Evolutionary conservation across 1,284 basidiomycete species (phyloP).

Genomic region (Cryptococcus sp.): DNA sequence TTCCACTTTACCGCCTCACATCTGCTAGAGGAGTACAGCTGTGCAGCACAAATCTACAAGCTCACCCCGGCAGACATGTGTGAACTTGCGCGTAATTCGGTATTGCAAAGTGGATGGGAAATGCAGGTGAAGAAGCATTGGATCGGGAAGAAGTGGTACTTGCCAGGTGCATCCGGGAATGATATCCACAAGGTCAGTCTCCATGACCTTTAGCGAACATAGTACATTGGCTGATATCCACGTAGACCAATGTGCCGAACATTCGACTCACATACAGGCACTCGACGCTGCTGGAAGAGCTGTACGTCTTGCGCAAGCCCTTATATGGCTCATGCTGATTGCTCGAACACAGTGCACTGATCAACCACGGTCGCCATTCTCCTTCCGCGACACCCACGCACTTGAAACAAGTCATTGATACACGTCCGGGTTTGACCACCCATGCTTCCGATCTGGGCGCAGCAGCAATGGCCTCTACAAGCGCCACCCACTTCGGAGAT

Average conservation of each 20-base stretch:
- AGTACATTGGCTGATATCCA: background rate
- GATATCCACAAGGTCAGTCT: slow-evolving; percentile 78
- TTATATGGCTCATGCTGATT: background rate
- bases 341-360: slow-evolving; percentile 28
- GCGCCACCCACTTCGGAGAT: slow-evolving; percentile 5
- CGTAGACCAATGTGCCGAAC: slow-evolving; percentile 94
- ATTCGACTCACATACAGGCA: slow-evolving; percentile 85
- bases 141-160: slow-evolving; percentile 87
- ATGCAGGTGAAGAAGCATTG: slow-evolving; percentile 99
- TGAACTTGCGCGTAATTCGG: slow-evolving; percentile 94
- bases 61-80: slow-evolving; percentile 68
- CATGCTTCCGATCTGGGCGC: slow-evolving; percentile 35
- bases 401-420: slow-evolving; percentile 19
- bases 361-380: slow-evolving; percentile 40
- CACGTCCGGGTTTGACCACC: slow-evolving; percentile 23
- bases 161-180: slow-evolving; percentile 83
- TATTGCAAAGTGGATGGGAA: slow-evolving; percentile 96
- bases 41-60: slow-evolving; percentile 96
- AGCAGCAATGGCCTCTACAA: slow-evolving; percentile 36
- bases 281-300: slow-evolving; percentile 82
- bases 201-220: background rate
- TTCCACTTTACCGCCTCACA: slow-evolving; percentile 98
- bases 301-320: slow-evolving; percentile 48
- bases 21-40: slow-evolving; percentile 93
- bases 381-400: slow-evolving; percentile 41